Evolutionary conservation across 257 asterid genomes (phyloP).

Genomic region (Solanum neorickii): DNA sequence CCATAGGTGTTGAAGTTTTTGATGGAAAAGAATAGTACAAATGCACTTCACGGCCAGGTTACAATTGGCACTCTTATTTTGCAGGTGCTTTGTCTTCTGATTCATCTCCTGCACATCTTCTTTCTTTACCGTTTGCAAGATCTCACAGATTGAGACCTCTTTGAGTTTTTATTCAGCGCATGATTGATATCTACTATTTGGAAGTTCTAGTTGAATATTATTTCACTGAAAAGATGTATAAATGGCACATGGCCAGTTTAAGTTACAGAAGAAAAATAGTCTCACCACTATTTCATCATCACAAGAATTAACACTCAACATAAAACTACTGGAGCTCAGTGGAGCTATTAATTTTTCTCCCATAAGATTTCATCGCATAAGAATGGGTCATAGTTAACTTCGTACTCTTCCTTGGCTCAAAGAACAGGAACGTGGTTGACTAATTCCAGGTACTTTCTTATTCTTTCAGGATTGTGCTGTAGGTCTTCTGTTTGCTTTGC

Average conservation of each 20-base stretch:
- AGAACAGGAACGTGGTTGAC: not conserved
- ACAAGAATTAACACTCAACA: not conserved
- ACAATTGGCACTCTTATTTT: conserved; percentile 90
- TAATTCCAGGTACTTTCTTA: not conserved
- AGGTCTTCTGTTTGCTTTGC: conserved; percentile 92
- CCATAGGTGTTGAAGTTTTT: conserved; percentile 51
- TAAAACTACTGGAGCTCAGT: not conserved
- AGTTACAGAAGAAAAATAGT: not conserved
- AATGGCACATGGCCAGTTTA: not conserved
- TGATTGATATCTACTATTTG: not conserved
- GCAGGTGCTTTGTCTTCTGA: conserved; percentile 51
- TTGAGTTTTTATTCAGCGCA: not conserved
- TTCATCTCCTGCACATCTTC: not conserved
- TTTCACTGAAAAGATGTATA: not conserved
- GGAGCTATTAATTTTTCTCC: not conserved
- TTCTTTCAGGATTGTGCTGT: conserved; percentile 92
- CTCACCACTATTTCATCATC: not conserved
- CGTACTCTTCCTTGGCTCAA: not conserved
- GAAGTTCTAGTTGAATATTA: not conserved
- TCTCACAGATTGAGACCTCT: not conserved
- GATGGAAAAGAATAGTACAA: conserved; percentile 81
- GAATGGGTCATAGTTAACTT: not conserved
- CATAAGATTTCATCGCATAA: not conserved
- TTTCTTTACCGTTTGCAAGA: not conserved
- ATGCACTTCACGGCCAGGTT: conserved; percentile 94